These are phyloP conservation scores for Fusarium sp. DNA, from an alignment of 2,329 filamentous ascomycete species.

Conservation along the genomic window DNA sequence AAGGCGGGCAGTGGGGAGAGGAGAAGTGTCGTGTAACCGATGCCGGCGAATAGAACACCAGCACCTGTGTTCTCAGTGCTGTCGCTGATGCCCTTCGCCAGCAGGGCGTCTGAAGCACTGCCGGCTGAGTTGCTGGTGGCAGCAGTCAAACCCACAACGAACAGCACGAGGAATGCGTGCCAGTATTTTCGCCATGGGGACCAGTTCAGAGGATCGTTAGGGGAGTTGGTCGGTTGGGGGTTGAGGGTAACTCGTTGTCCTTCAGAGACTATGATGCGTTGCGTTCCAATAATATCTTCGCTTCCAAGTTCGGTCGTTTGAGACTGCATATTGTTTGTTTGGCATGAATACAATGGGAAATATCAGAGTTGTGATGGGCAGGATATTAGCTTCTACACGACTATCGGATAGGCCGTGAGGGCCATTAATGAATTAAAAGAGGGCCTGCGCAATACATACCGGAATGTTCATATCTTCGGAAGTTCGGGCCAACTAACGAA, in stretches of 20 bases:
- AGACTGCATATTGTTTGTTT: background rate
- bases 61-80: background rate
- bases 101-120: background rate
- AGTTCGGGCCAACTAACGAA: background rate
- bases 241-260: background rate
- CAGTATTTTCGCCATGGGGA: background rate
- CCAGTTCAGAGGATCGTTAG: background rate
- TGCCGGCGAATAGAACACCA: background rate
- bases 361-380: no score
- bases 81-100: background rate
- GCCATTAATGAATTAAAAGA: background rate
- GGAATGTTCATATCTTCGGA: background rate
- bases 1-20: background rate
- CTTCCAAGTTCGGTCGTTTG: background rate
- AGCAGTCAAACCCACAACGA: background rate
- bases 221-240: background rate
- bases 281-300: background rate
- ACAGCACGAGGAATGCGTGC: background rate
- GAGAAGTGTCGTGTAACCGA: background rate
- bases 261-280: background rate
- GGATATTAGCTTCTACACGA: background rate
- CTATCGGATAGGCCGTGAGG: background rate
- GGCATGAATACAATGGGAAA: background rate
- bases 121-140: background rate
- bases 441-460: accelerated